These are phyloP conservation scores for Lepidium aucheri DNA, from an alignment of 345 rosid genomes.

Conservation along the genomic window DNA sequence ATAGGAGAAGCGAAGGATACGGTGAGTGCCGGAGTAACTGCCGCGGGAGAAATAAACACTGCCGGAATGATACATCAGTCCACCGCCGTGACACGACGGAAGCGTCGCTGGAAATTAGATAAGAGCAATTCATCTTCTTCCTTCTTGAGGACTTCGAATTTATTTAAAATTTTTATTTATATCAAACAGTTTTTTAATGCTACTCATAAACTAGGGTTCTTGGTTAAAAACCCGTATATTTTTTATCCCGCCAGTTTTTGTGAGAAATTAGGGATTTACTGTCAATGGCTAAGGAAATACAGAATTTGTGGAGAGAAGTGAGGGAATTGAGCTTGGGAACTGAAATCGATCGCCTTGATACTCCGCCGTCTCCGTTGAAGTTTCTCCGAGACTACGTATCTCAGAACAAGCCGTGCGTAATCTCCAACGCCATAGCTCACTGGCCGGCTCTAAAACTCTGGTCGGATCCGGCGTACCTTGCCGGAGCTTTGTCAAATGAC, in stretches of 20 bases:
- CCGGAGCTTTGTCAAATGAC: constrained; percentile 42
- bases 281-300: constrained; percentile 25
- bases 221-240: background rate
- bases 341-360: constrained; percentile 34
- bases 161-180: background rate
- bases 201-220: constrained; percentile 18
- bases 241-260: constrained; percentile 11
- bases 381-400: constrained; percentile 64
- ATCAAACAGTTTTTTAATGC: background rate
- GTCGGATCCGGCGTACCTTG: constrained; percentile 47
- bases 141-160: background rate
- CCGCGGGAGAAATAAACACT: constrained; percentile 1
- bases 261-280: constrained; percentile 3
- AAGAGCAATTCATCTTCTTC: constrained; percentile 26
- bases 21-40: constrained; percentile 8
- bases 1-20: background rate
- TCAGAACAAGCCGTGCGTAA: constrained; percentile 71
- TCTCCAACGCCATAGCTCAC: constrained; percentile 56
- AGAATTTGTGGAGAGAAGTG: constrained; percentile 57
- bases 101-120: constrained; percentile 14
- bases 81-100: constrained; percentile 6
- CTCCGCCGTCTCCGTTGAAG: constrained; percentile 53
- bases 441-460: constrained; percentile 75
- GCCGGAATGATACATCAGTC: constrained; percentile 4
- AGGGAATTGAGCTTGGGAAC: constrained; percentile 43